These are phyloP conservation scores for Paraleonurus japonicus DNA, from an alignment of 257 asterid species.

Conservation along the genomic window DNA sequence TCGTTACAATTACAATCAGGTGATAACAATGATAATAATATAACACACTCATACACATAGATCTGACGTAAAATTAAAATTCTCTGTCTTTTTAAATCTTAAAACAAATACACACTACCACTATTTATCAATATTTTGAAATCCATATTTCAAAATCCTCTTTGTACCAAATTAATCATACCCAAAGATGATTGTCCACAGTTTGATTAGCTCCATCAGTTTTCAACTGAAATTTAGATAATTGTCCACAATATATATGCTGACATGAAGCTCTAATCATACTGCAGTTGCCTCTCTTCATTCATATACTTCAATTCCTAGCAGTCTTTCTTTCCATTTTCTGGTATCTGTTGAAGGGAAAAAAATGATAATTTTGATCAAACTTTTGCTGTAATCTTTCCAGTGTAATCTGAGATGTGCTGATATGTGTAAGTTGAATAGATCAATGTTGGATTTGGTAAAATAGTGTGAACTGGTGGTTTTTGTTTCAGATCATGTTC, in stretches of 20 bases:
- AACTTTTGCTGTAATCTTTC: not conserved
- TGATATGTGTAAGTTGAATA: not conserved
- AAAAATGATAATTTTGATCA: not conserved
- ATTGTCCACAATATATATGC: not conserved
- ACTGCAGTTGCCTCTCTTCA: too few relatives aligned
- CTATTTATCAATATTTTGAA: too few relatives aligned
- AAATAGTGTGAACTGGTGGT: not conserved
- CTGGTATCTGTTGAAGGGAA: not conserved
- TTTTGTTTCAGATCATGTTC: slow-evolving; percentile 69
- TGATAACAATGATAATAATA: too few relatives aligned
- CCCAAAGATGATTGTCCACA: too few relatives aligned
- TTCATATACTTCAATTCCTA: too few relatives aligned
- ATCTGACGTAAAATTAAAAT: too few relatives aligned
- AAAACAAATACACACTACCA: too few relatives aligned
- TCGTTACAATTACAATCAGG: too few relatives aligned
- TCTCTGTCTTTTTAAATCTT: too few relatives aligned
- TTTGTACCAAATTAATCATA: too few relatives aligned
- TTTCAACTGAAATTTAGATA: not conserved
- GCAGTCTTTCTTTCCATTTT: not conserved
- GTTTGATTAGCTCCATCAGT: not conserved
- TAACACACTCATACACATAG: too few relatives aligned
- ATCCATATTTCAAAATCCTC: too few relatives aligned
- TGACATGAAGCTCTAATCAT: not conserved
- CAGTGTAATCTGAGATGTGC: not conserved
- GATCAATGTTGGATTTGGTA: not conserved